Evolutionary conservation across 768 basidiomycete species (phyloP), one percentile per base, ranked within the genome.

Genomic region (Calvatia gigantea): DNA sequence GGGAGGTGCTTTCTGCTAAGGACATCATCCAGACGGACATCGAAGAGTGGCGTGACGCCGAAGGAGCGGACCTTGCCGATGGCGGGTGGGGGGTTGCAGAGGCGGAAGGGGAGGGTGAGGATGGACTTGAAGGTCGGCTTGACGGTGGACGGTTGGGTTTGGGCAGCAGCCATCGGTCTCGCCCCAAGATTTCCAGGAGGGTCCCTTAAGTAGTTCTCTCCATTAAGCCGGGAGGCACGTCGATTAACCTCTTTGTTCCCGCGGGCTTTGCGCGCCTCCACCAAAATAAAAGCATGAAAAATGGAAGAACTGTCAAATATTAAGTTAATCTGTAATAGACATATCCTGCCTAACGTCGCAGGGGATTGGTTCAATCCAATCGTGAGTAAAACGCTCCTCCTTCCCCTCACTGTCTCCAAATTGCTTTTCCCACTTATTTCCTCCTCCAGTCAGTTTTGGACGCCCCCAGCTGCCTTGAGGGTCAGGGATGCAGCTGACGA

Each of bases 1-100:
- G 90, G 90, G 0, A 92, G 77, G 67, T 92, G 89, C 54, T 83
- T 85, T 58, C 87, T 77, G 46, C 88, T 79, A 55, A 92, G 75
- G 2, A 92, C 79, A 65, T 91, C 90, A 42, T 90, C 86, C 21
- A 92, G 76, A 25, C 78, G 77, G 57, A 91, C 79, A 54, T 83
- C 71, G 62, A 86, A 79, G 33, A 87, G 68, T 6, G 89, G 88
- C 0, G 85, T 87, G 38, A 89, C 80, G 47, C 77, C 73, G 65
- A 81, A 87, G 1, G 87, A 87, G 57, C 86, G 77, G 53, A 86
- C 84, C 67, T 86, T 86, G 32, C 80, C 82, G 0, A 85, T 77
- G 5, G 85, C 79, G 4, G 86, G 84, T 6, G 86, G 85, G 1
- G 85, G 86, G 53, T 86, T 84, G 61, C 85, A 87, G 37, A 86